Percentiles rank a stretch among this genome's conserved stretches.
Conservation (phyloP, 306 rosid species). For the Hippophae gyantsensis region DNA sequence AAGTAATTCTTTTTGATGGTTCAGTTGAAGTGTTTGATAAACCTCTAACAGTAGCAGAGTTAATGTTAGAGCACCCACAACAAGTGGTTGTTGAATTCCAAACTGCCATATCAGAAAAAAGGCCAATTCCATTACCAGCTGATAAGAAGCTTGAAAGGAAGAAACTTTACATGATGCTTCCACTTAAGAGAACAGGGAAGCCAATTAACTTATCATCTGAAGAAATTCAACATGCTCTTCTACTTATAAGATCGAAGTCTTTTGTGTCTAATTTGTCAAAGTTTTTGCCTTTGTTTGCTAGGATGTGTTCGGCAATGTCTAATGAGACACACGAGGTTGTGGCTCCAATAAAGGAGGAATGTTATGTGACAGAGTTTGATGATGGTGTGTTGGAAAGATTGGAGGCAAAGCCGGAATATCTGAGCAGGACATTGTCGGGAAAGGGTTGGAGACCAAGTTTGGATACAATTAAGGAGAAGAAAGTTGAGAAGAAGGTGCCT, state of each 20-base stretch:
- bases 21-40: conserved; percentile 49
- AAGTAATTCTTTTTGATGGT: conserved; percentile 54
- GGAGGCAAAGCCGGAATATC: conserved; percentile 48
- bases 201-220: conserved; percentile 34
- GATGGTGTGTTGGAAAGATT: conserved; percentile 21
- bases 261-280: conserved; percentile 20
- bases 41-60: conserved; percentile 57
- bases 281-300: conserved; percentile 45
- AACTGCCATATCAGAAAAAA: conserved; percentile 31
- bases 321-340: conserved; percentile 8
- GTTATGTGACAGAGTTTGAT: conserved; percentile 20
- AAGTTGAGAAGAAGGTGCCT: conserved; percentile 34
- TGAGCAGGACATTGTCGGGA: conserved; percentile 69
- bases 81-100: conserved; percentile 67
- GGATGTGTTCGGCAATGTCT: conserved; percentile 24
- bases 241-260: conserved; percentile 22
- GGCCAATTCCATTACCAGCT: conserved; percentile 57
- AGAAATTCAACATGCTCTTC: conserved; percentile 38
- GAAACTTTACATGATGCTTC: conserved; percentile 62
- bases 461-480: conserved; percentile 74
- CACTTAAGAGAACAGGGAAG: conserved; percentile 55
- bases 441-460: conserved; percentile 81
- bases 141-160: conserved; percentile 48
- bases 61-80: conserved; percentile 83
- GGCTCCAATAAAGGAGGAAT: conserved; percentile 21